Base-by-base conservation (phyloP, 768 basidiomycete genomes). In the Cystofilobasidium capitatum region DNA sequence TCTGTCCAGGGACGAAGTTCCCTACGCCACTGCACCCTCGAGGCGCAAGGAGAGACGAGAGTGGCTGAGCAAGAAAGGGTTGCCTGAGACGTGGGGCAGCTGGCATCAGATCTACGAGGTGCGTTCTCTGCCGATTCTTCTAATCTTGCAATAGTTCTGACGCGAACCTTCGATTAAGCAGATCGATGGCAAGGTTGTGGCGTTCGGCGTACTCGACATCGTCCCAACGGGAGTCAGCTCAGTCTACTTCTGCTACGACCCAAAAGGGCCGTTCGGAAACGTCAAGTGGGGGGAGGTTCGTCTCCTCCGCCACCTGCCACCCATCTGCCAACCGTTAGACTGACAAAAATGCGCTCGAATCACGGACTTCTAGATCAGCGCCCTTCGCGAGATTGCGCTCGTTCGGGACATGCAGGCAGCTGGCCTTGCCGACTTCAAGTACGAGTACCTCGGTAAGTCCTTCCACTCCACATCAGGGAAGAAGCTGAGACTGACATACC, bases 241-340 rank as follows among this genome's bases (percentile, higher is more conserved):
- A 69, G 86, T 88, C 5, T 98, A 97, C 77, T 93, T 97, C 77
- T 86, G 93, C 78, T 97, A 93, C 77, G 84, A 89, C 47, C 77
- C 77, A 12, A 73, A 75, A 44, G 76, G 73, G 63, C 76, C 79
- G 29, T 89, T 84, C 80, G 84, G 87, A 61, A 80, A 80, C 47
- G 83, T 83, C 73, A 88, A 87, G 3, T 74, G 91, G 54, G 91
- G 91, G 31, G 91, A 93, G 80, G 88, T 88, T 57, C 58, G 76
- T 61, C 40, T 17, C 20, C 16, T 3, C 22, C 5, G 3, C 7
- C 37, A 29, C 9, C 2, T 26, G 6, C 26, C 35, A 17, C 26
- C 7, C 26, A 1, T 24, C 20, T 16, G 0, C 1, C 3, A 45
- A 10, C 8, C 12, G 13, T 1, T 14, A 10, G 45, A n/a, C 33